Base-by-base conservation (phyloP, 805 yeast genomes). In the Jamesozyma spencerorum region DNA sequence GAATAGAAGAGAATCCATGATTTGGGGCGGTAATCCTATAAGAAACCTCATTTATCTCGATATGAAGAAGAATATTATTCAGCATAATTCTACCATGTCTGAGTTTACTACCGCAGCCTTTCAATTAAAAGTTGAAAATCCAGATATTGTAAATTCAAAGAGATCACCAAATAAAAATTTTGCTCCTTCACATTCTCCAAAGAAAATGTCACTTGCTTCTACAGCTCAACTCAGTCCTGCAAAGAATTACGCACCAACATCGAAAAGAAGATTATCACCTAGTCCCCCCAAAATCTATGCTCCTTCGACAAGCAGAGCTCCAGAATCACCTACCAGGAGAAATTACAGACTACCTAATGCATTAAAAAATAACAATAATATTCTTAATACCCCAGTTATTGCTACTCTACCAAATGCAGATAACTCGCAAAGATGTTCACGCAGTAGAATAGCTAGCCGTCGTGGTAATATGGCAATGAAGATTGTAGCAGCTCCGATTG, bases 61-160 rank as follows among this genome's bases (percentile, higher is more conserved):
- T 33, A 31, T 57, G 7, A 36, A 40, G 11, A 46, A 38, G 31
- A 58, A 58, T 30, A 34, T 37, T 2, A 13, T 26, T 15, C 36
- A 39, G 2, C 20, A 2, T 3, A 18, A 17, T 2, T 18, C 3
- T 2, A 33, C 39, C 4, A 36, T 18, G 4, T 34, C 43, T 10
- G 43, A 36, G 6, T 56, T 60, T 28, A 54, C 57, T 3, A 58
- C 62, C 1, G 65, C 65, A 3, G 62, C 61, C 14, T 46, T 43
- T 5, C 59, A 57, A 18, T 36, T 54, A 22, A 36, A 36, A 29
- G 20, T 41, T 18, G 31, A 32, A 28, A 26, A 31, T 2, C 33
- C 20, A 15, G n/a, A n/a, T n/a, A n/a, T 41, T 18, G 31, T 31
- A 28, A 26, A 31, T 2, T 30, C 20, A 15, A 15, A 24, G 11